Base-by-base conservation (phyloP, 2,329 filamentous ascomycete species). In the Aspergillus sp. region DNA sequence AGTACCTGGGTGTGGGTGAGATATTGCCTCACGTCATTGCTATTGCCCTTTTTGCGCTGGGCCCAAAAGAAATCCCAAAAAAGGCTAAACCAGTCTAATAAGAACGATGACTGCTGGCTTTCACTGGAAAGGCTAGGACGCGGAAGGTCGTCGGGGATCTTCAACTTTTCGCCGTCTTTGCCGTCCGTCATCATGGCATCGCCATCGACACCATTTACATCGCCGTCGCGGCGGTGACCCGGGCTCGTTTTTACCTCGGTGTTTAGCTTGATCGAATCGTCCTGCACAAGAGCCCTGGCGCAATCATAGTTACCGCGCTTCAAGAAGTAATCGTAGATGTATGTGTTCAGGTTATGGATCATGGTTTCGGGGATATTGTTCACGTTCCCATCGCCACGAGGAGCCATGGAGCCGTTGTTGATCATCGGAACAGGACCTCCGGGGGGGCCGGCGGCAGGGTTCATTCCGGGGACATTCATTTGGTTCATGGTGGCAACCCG, bases 51-150 rank as follows among this genome's bases (percentile, higher is more conserved):
- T 50, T 72, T 75, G 52, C 85, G 82, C 55, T 89, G 83, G 35
- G 86, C 85, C 53, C 78, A 78, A 61, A 83, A 93, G 48, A 96
- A 86, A 52, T 98, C 91, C 86, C 86, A 96, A 60, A 98, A 98
- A 32, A 95, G 74, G 53, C 80, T 85, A 68, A 93, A 98, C 91
- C 91, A 98, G 52, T 96, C 91, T 47, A 86, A 82, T n/a, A 98
- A 69, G 52, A 98, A 96, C 15, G 84, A 85, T 1, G 55, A 41
- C 75, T 82, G 49, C 81, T 82, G 34, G 72, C 72, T 39, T 39
- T 63, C 67, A 41, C 77, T 78, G 8, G 86, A 80, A 5, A 75
- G 48, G 34, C 49, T 58, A 11, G 64, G 63, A 15, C 62, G 71
- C 4, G 89, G 89, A 24, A 96, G 71, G 52, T 93, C 86, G 36